Evolutionary conservation across 2,329 filamentous ascomycete species (phyloP).

Genomic region (Neofusicoccum kwambonambiense): DNA sequence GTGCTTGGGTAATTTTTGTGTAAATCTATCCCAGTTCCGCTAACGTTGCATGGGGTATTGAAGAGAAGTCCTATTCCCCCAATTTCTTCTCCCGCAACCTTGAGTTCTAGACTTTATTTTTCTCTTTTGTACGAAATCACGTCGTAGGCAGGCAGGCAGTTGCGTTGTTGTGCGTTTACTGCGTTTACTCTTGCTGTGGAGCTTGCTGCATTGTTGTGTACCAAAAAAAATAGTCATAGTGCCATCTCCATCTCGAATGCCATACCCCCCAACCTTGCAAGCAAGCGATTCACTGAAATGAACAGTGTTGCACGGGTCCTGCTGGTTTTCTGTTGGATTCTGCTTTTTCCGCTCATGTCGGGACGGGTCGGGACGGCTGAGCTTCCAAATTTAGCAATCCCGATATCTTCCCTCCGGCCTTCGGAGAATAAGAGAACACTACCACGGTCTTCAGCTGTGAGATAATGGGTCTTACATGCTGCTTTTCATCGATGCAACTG

Average conservation of each 20-base stretch:
- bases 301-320: too few relatives aligned
- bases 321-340: background rate
- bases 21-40: slow-evolving; percentile 15
- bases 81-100: slow-evolving; percentile 1
- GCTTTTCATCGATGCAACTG: too few relatives aligned
- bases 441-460: too few relatives aligned
- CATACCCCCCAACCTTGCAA: background rate
- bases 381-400: slow-evolving; percentile 1
- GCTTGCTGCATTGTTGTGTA: slow-evolving; percentile 3
- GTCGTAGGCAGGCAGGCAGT: background rate
- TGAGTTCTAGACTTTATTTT: slow-evolving; percentile 9
- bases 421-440: background rate
- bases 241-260: background rate
- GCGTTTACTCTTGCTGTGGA: background rate
- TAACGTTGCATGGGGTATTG: slow-evolving; percentile 2
- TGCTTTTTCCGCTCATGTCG: slow-evolving; percentile 46
- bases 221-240: slow-evolving; percentile 10
- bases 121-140: background rate
- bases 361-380: background rate
- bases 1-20: slow-evolving; percentile 13
- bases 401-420: background rate
- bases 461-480: too few relatives aligned
- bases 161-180: background rate
- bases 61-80: slow-evolving; percentile 6
- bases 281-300: too few relatives aligned